These are phyloP conservation scores for Lyophyllum shimeji DNA, from an alignment of 768 basidiomycete species.

Conservation along the genomic window DNA sequence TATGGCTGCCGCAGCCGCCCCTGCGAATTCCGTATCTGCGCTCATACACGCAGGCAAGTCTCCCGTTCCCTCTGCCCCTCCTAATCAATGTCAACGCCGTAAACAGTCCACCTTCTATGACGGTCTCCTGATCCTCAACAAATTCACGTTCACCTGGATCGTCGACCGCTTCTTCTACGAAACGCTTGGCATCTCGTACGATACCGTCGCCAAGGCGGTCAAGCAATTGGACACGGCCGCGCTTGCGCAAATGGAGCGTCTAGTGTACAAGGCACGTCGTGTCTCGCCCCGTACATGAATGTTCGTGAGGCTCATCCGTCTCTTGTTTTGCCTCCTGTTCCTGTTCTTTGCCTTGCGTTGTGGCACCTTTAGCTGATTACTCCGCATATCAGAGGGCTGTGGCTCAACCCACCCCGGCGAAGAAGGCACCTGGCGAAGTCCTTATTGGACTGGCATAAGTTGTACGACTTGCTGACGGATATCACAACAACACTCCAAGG, in stretches of 20 bases:
- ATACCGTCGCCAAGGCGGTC: slow-evolving; percentile 39
- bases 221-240: slow-evolving; percentile 31
- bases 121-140: slow-evolving; percentile 51
- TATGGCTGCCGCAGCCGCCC: slow-evolving; percentile 43
- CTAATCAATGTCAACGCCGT: slow-evolving; percentile 8
- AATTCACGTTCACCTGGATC: slow-evolving; percentile 51
- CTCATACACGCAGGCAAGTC: slow-evolving; percentile 59
- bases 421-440: slow-evolving; percentile 65
- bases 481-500: slow-evolving; percentile 30
- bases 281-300: slow-evolving; percentile 1
- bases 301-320: slow-evolving; percentile 7
- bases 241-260: slow-evolving; percentile 39
- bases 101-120: slow-evolving; percentile 58
- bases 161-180: slow-evolving; percentile 66
- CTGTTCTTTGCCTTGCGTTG: slow-evolving; percentile 4
- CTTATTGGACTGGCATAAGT: slow-evolving; percentile 62
- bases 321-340: slow-evolving; percentile 2
- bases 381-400: slow-evolving; percentile 57
- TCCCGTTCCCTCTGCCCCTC: neutral
- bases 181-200: slow-evolving; percentile 56
- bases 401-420: slow-evolving; percentile 68
- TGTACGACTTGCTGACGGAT: slow-evolving; percentile 49
- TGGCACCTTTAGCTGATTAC: slow-evolving; percentile 48
- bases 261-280: slow-evolving; percentile 39
- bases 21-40: slow-evolving; percentile 57